phyloP scores from a whole-genome alignment of 176 grass and related monocot genomes.

The Elymus sibiricus region DNA sequence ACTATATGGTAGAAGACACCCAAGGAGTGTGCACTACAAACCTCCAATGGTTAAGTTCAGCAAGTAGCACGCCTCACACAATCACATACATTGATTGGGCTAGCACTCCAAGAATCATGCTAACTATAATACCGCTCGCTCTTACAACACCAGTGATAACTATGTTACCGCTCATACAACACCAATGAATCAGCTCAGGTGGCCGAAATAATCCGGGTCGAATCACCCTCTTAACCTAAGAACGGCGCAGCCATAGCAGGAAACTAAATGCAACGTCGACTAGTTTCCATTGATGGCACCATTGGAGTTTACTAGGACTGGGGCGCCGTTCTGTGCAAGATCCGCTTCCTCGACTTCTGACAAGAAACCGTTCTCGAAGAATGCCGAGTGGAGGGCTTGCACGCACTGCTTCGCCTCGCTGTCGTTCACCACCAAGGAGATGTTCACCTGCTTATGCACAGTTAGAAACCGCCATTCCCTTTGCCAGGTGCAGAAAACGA shows the following conservation, averaged over 20 bases:
- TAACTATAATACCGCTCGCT: background rate
- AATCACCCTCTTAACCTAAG: slow-evolving; percentile 14
- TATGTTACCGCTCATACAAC: slow-evolving; percentile 13
- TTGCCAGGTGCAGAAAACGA: background rate
- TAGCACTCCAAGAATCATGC: slow-evolving; percentile 15
- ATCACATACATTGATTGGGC: background rate
- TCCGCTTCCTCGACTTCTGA: slow-evolving; percentile 53
- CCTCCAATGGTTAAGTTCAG: slow-evolving; percentile 13
- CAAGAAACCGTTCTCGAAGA: slow-evolving; percentile 82
- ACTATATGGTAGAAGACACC: background rate
- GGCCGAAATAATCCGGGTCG: slow-evolving; percentile 11
- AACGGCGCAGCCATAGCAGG: background rate
- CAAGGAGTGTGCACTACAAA: background rate
- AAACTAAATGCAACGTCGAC: slow-evolving; percentile 8
- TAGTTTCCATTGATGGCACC: slow-evolving; percentile 26
- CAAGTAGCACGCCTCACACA: background rate
- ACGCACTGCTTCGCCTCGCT: slow-evolving; percentile 81
- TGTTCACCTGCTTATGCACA: slow-evolving; percentile 63
- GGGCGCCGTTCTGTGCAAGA: slow-evolving; percentile 24
- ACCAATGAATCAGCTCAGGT: background rate
- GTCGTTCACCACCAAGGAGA: slow-evolving; percentile 88
- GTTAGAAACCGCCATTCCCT: background rate
- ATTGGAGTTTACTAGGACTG: slow-evolving; percentile 12
- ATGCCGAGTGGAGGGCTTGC: slow-evolving; percentile 71
- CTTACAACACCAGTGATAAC: too few relatives aligned